Base-by-base conservation (phyloP, 345 rosid genomes). In the Acer yangbiense region DNA sequence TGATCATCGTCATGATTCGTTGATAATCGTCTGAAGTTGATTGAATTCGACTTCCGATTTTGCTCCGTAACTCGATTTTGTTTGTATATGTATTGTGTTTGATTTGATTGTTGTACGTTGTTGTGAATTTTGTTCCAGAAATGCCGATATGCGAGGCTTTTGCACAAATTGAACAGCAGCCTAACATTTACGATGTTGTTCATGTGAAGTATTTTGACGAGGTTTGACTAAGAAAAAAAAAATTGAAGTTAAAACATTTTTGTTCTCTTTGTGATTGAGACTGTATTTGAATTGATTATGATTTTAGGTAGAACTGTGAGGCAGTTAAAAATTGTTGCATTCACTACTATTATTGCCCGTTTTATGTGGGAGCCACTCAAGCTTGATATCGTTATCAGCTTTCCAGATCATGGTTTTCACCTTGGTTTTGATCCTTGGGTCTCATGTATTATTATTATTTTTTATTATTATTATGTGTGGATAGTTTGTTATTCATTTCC, bases 331-430 rank as follows among this genome's bases (percentile, higher is more conserved):
- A 4, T 39, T 39, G 43, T 39, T 4, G 43, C 21, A 46, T 44
- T 79, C 27, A 52, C 75, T 21, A 27, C 29, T 27, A 43, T 21
- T 62, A 0, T 57, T n/a, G 23, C 70, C 27, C 69, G 32, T 23
- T 80, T 66, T 48, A 9, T 9, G 55, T 82, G 94, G 99, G 98
- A 96, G 81, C 98, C 99, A 68, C 84, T 96, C 44, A 94, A 92
- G 73, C 75, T 94, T 60, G 99, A 96, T 82, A 85, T 94, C 17
- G 94, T 96, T 48, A 90, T 96, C 67, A 91, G 99, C 87, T 92
- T 94, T 82, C 99, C 97, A 0, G 99, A 96, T 84, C 98, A 96
- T 68, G 99, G 99, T 2, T 96, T 96, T 84, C 98, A 96, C 81
- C 94, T 96, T 52, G 89, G 97, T 4, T 96, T 96, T 78, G 99